Conservation (phyloP, 331 rosid genomes). For the Acacia pycnantha region DNA sequence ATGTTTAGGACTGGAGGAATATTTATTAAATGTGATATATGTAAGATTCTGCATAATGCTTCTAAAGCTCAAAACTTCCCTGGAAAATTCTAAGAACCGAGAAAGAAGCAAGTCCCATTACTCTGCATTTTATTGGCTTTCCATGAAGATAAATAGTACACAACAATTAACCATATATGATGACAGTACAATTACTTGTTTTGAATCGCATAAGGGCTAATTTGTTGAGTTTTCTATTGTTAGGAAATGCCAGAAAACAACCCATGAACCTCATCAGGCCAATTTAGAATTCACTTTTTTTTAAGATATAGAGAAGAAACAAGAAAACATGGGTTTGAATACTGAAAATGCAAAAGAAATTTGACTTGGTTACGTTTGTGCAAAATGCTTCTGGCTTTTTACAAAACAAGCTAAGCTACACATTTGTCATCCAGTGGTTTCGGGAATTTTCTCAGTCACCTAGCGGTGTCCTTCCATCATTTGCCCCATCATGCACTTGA, state of each 20-base stretch:
- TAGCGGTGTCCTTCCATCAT: no score
- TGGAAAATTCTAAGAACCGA: no score
- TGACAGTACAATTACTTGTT: slow-evolving; percentile 26
- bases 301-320: background rate
- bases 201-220: background rate
- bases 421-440: slow-evolving; percentile 48
- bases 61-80: no score
- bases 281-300: background rate
- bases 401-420: slow-evolving; percentile 29
- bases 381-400: slow-evolving; percentile 37
- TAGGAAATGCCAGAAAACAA: background rate
- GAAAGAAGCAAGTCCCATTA: no score
- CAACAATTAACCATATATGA: slow-evolving; percentile 16
- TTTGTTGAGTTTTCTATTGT: slow-evolving; percentile 24
- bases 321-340: slow-evolving; percentile 50
- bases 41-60: no score
- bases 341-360: slow-evolving; percentile 36
- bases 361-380: slow-evolving; percentile 34
- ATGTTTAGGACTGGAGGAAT: no score
- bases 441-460: slow-evolving; percentile 29
- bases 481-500: no score
- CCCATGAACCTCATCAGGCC: background rate
- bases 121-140: no score
- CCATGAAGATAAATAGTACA: background rate
- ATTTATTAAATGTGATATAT: no score